These are phyloP conservation scores for Acephala macrosclerotiorum DNA, from an alignment of 2,329 filamentous ascomycete genomes.

Conservation along the genomic window DNA sequence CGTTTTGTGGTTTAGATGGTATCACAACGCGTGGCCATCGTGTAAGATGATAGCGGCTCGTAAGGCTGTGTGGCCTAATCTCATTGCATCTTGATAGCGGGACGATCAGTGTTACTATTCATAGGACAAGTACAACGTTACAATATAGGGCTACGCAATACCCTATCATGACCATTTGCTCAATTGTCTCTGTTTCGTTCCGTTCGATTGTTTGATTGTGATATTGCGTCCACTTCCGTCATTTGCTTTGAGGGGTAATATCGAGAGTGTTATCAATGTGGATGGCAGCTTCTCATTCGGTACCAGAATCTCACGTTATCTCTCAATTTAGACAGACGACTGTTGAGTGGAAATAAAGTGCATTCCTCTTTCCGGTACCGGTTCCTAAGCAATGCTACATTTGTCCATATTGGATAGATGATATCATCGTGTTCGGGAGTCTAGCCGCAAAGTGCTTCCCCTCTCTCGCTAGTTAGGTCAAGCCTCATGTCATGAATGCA, in stretches of 20 bases:
- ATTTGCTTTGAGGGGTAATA: background rate
- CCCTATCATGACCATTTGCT: background rate
- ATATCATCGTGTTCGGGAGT: slow-evolving; percentile 1
- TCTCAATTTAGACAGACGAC: background rate
- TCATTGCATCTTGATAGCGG: background rate
- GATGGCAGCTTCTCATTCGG: background rate
- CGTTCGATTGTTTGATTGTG: background rate
- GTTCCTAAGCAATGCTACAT: background rate
- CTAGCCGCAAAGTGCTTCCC: background rate
- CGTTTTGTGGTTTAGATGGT: background rate
- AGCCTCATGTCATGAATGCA: background rate
- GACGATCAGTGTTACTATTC: background rate
- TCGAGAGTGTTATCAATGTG: background rate
- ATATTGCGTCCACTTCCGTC: slow-evolving; percentile 1
- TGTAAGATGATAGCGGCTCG: background rate
- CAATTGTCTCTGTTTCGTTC: background rate
- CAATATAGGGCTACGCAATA: slow-evolving; percentile 6
- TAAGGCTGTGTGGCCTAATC: background rate
- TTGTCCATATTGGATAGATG: background rate
- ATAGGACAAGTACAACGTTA: slow-evolving; percentile 5
- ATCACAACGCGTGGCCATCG: background rate
- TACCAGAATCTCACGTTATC: slow-evolving; percentile 2
- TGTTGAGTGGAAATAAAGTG: background rate
- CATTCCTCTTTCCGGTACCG: background rate
- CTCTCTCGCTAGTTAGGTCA: background rate